Conservation (phyloP, 306 rosid genomes). For the Myrica gale region DNA sequence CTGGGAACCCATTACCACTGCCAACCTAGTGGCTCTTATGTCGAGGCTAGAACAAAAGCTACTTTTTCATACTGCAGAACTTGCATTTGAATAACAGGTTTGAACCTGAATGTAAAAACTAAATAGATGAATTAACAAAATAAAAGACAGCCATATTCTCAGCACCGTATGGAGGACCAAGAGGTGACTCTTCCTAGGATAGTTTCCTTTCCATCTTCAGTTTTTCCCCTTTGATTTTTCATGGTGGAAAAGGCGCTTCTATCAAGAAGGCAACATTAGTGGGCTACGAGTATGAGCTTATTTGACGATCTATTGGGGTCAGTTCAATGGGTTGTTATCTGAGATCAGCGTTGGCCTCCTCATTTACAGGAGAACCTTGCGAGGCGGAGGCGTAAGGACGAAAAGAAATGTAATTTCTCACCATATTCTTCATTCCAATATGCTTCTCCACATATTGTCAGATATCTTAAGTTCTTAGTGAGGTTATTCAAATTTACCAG, state of each 20-base stretch:
- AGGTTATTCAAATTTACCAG: background rate
- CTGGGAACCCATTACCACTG: too few relatives aligned
- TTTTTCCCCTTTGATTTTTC: background rate
- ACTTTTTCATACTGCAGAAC: background rate
- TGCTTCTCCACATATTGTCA: background rate
- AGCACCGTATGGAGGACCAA: background rate
- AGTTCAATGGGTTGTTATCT: background rate
- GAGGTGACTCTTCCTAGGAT: background rate
- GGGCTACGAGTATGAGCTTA: background rate
- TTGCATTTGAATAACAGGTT: background rate
- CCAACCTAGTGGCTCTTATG: too few relatives aligned
- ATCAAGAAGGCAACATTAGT: background rate
- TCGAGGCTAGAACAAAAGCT: background rate
- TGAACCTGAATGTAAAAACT: background rate
- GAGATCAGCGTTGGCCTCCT: conserved; percentile 25
- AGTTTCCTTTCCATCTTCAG: background rate
- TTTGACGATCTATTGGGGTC: background rate
- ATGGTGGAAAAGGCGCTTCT: background rate
- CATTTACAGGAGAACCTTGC: conserved; percentile 51
- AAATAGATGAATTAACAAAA: background rate
- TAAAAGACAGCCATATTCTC: background rate
- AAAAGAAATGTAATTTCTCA: conserved; percentile 51
- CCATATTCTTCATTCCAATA: conserved; percentile 14
- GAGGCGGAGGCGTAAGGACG: conserved; percentile 44
- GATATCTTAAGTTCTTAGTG: conserved; percentile 6